Evolutionary conservation across 495 filamentous ascomycete genomes (phyloP).

Genomic region (Cercophora newfieldiana): DNA sequence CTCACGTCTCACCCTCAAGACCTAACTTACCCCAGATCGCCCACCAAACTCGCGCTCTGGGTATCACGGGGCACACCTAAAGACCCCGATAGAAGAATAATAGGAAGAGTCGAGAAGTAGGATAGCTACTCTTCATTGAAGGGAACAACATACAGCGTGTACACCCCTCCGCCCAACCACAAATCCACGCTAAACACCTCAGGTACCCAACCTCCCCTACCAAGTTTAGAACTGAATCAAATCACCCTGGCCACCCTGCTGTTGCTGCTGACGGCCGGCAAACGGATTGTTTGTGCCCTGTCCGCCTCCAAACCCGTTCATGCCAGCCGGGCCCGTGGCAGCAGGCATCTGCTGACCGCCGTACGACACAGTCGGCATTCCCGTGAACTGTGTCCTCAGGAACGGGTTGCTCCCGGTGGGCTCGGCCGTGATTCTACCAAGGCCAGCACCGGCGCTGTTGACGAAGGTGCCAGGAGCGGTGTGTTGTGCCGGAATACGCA

Average conservation of each 20-base stretch:
- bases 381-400: constrained; percentile 75
- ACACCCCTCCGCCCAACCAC: constrained; percentile 6
- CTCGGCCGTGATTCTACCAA: constrained; percentile 67
- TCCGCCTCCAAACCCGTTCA: constrained; percentile 49
- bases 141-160: constrained; percentile 17
- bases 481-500: constrained; percentile 95
- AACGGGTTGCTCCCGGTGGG: constrained; percentile 92
- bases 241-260: constrained; percentile 60
- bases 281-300: constrained; percentile 70
- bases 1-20: neutral
- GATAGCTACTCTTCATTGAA: constrained; percentile 13
- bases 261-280: constrained; percentile 65
- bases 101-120: constrained; percentile 10
- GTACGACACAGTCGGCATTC: constrained; percentile 65
- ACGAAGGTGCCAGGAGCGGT: constrained; percentile 96
- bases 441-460: constrained; percentile 83
- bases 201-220: constrained; percentile 5
- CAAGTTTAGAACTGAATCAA: constrained; percentile 80
- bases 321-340: constrained; percentile 72
- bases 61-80: neutral
- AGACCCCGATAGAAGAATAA: constrained; percentile 1
- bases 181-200: neutral
- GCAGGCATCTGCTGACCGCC: constrained; percentile 63
- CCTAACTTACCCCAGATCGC: neutral
- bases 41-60: neutral